Conservation (phyloP, 371 early-diverging fungal species). For the Syncephalastrum contaminatum region DNA sequence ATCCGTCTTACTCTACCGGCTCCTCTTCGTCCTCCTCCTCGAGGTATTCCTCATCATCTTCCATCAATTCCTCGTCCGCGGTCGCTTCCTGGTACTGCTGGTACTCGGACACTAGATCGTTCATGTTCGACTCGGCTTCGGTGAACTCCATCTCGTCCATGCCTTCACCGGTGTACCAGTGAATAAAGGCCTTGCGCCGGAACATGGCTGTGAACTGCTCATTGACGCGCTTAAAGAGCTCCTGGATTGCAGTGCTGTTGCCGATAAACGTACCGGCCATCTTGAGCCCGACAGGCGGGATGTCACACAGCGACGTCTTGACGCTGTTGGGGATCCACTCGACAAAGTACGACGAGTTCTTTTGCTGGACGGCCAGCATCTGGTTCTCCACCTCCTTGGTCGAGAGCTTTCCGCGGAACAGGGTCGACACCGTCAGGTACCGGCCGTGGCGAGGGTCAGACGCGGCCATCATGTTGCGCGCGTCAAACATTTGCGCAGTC, state of each 20-base stretch:
- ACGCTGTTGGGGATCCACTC: conserved; percentile 99
- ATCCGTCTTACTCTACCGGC: conserved; percentile 5
- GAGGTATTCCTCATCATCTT: conserved; percentile 49
- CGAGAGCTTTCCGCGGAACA: conserved; percentile 96
- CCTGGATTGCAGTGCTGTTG: conserved; percentile 96
- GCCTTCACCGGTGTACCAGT: conserved; percentile 94
- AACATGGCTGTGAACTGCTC: conserved; percentile 92
- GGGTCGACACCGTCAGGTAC: conserved; percentile 93
- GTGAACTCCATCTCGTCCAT: conserved; percentile 84
- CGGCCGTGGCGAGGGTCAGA: conserved; percentile 94
- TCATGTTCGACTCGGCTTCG: conserved; percentile 85
- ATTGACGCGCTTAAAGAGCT: conserved; percentile 93
- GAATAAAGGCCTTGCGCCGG: conserved; percentile 88
- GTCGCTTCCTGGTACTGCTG: conserved; percentile 94
- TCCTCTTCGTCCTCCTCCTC: conserved; percentile 30
- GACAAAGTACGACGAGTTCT: conserved; percentile 92
- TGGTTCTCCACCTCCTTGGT: conserved; percentile 99
- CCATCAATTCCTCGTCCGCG: conserved; percentile 60
- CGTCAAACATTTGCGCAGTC: conserved; percentile 95
- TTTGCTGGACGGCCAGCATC: conserved; percentile 88
- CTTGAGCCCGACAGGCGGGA: conserved; percentile 90
- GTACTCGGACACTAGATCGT: conserved; percentile 94
- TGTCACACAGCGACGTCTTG: conserved; percentile 96
- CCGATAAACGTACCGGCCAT: conserved; percentile 97
- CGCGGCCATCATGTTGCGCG: conserved; percentile 97